phyloP scores from a whole-genome alignment of 345 rosid genomes.

The Brassica juncea region DNA sequence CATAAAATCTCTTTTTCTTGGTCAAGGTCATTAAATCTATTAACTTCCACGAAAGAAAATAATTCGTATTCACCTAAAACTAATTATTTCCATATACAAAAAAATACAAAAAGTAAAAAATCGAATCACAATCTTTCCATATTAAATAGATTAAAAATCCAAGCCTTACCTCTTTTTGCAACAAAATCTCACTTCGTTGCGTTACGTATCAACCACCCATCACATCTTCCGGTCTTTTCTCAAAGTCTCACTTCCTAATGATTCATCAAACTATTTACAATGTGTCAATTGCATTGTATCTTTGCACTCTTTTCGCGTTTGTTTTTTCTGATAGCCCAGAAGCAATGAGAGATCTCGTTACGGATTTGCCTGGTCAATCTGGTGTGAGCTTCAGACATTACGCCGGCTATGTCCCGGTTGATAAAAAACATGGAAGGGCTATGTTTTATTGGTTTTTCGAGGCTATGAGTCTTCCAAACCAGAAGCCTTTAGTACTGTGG shows the following conservation, averaged over 20 bases:
- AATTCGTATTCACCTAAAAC: no score
- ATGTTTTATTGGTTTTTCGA: slow-evolving; percentile 94
- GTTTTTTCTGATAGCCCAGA: slow-evolving; percentile 23
- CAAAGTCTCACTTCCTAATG: slow-evolving; percentile 3
- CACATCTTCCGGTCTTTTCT: not conserved
- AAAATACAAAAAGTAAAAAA: not conserved
- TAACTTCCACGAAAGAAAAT: no score
- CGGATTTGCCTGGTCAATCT: slow-evolving; percentile 70
- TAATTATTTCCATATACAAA: not conserved
- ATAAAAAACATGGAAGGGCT: slow-evolving; percentile 61
- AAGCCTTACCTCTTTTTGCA: not conserved
- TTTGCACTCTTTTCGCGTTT: slow-evolving; percentile 1
- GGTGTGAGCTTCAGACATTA: slow-evolving; percentile 60
- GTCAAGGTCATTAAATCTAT: no score
- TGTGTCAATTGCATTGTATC: slow-evolving; percentile 1
- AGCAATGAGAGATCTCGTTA: slow-evolving; percentile 53
- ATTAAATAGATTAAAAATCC: slow-evolving; percentile 45
- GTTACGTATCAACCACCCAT: not conserved
- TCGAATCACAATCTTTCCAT: slow-evolving; percentile 12
- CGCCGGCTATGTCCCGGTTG: slow-evolving; percentile 77
- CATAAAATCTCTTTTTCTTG: no score
- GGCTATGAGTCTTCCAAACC: slow-evolving; percentile 53
- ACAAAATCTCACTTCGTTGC: not conserved
- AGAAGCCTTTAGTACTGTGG: slow-evolving; percentile 87
- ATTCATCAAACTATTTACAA: not conserved